Base-by-base conservation (phyloP, 2,329 filamentous ascomycete species). In the Eutypella sp. region DNA sequence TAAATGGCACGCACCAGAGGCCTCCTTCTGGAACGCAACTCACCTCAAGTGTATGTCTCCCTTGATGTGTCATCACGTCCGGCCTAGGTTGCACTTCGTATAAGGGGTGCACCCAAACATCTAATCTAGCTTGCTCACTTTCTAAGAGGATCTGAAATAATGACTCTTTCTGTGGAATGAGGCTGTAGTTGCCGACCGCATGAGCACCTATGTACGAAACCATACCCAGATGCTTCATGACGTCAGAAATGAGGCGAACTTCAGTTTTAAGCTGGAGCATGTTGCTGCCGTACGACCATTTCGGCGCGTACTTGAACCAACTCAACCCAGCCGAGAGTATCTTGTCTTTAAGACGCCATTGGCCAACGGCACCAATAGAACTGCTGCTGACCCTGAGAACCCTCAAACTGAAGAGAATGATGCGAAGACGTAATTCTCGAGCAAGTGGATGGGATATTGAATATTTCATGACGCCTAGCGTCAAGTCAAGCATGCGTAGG, bases 211-310 rank as follows among this genome's bases (percentile, higher is more conserved):
- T 79, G 48, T 72, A 73, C 1, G 79, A 73, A 10, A 90, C 77
- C 3, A 71, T 74, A 51, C 82, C 81, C 50, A 99, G 68, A 13
- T 83, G 79, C 10, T 69, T 64, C 41, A 84, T 72, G 29, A 96
- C 83, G 61, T 96, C 90, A 6, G 78, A 76, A 33, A 97, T 77
- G 16, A 96, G 72, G 54, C 86, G 85, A 27, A 89, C 81, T 67
- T 99, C 93, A 0, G 95, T 92, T 71, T 95, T 97, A 42, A 97
- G 74, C 63, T 99, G 93, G 15, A 99, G 71, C 41, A 88, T 80
- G 62, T 96, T 99, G 57, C 92, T 93, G 46, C 93, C 93, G 66
- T 93, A 97, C 0, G 93, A 95, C 92, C 93, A 99, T 54, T 83
- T 81, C 13, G 91, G 89, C 5, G 88, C 73, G 54, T 84, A 80